Base-by-base conservation (phyloP, 306 rosid genomes). In the Cajanus cajan region DNA sequence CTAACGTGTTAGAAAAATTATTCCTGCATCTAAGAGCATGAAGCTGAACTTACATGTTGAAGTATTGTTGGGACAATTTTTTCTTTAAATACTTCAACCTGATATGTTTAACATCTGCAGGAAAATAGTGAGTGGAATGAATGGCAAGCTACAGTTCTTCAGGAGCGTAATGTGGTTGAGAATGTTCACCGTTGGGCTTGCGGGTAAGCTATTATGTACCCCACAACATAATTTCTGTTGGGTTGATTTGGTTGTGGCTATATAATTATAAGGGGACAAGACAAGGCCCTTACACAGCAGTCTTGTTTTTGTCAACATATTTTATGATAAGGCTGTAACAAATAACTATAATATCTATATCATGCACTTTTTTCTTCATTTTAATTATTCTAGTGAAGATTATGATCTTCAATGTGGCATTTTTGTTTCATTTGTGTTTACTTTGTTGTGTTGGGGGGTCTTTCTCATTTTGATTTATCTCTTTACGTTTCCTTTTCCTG, bases 181-280 rank as follows among this genome's bases (percentile, higher is more conserved):
- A 96, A 93, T 77, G 98, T 96, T 45, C 89, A 87, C 76, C 85
- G 90, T 64, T 96, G 99, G 99, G 94, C 91, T 82, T 96, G 99
- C 22, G 99, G 99, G 99, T 96, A 88, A 84, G 93, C 80, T 73
- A 41, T 41, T 70, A 70, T 48, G 33, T 24, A 5, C 6, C 37
- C 51, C 55, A 13, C 10, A 58, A 16, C 39, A 28, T 72, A 25
- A 45, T 14, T 19, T 40, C 55, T 72, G 50, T 70, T 15, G 28
- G 57, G n/a, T 78, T 82, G 62, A 68, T 18, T 77, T 77, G 57
- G 43, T 52, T 59, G 34, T 57, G 63, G 41, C 41, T 43, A 37
- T 78, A 31, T 67, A 24, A 6, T 37, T 75, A 36, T 31, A 47
- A 33, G 33, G 15, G 21, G 57, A 39, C 48, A 37, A 28, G 76